Percentiles rank a stretch among this genome's conserved stretches.
phyloP scores from a whole-genome alignment of 2,329 filamentous ascomycete genomes.

The Phialophora verrucosa region DNA sequence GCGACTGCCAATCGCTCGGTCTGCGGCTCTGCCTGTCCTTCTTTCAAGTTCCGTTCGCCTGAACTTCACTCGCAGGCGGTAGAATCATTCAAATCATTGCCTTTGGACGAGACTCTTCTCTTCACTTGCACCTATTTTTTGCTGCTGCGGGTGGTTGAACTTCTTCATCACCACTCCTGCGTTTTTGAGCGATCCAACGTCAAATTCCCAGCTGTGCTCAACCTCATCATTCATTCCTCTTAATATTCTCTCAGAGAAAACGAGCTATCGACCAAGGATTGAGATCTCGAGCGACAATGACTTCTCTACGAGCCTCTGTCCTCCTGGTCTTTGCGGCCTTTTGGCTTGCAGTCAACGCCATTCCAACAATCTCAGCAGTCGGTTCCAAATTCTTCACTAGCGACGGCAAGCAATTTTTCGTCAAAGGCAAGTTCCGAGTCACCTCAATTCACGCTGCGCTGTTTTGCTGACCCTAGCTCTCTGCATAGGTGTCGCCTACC shows the following conservation, averaged over 20 bases:
- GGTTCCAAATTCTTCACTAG: constrained; percentile 86
- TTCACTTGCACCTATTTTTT: constrained; percentile 28
- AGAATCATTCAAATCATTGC: constrained; percentile 14
- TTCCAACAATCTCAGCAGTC: constrained; percentile 64
- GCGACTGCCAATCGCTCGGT: constrained; percentile 15
- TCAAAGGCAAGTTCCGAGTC: constrained; percentile 67
- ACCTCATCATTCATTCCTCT: constrained; percentile 10
- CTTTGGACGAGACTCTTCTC: constrained; percentile 16
- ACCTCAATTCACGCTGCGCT: background rate
- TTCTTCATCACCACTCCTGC: background rate
- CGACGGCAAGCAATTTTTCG: constrained; percentile 80
- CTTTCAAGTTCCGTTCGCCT: constrained; percentile 16
- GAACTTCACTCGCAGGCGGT: constrained; percentile 12
- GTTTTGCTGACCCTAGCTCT: constrained; percentile 4
- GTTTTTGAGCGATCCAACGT: background rate
- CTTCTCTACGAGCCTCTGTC: constrained; percentile 15
- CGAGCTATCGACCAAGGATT: background rate
- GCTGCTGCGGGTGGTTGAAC: constrained; percentile 17
- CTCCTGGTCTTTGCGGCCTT: constrained; percentile 30
- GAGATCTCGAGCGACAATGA: constrained; percentile 20
- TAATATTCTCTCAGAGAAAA: background rate
- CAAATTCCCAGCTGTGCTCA: background rate
- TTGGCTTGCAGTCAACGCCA: constrained; percentile 49
- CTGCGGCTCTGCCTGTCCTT: constrained; percentile 14
- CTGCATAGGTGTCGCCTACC: constrained; percentile 72